Evolutionary conservation across 768 basidiomycete species (phyloP).

Genomic region (Kwoniella dejecticola): DNA sequence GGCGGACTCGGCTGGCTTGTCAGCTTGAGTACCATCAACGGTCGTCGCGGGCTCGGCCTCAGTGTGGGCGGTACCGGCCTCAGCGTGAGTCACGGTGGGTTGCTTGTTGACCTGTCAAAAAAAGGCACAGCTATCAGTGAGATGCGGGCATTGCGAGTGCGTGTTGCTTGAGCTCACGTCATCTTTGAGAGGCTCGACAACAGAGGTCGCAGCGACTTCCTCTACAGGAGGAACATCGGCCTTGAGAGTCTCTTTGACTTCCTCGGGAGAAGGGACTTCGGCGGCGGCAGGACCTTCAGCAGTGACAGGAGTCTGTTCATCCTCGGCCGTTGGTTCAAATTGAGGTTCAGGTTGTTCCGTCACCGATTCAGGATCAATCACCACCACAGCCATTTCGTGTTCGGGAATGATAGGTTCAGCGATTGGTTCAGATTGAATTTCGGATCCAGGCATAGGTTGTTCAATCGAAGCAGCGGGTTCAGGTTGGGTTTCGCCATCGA

Average conservation of each 20-base stretch:
- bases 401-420: slow-evolving; percentile 4
- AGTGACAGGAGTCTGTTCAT: slow-evolving; percentile 23
- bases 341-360: slow-evolving; percentile 1
- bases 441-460: neutral
- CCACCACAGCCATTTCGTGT: neutral
- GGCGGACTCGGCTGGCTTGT: slow-evolving; percentile 47
- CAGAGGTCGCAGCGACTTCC: slow-evolving; percentile 24
- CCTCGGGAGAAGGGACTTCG: slow-evolving; percentile 57
- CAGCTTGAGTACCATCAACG: slow-evolving; percentile 47
- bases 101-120: slow-evolving; percentile 30
- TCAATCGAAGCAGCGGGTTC: neutral
- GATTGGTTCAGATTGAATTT: neutral
- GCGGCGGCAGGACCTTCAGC: slow-evolving; percentile 57
- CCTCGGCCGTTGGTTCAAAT: slow-evolving; percentile 1
- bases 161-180: slow-evolving; percentile 21
- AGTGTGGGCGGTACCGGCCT: slow-evolving; percentile 47
- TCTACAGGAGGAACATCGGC: slow-evolving; percentile 29
- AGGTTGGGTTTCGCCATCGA: neutral
- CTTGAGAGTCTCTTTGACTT: slow-evolving; percentile 48
- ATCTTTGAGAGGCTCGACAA: slow-evolving; percentile 26
- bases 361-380: slow-evolving; percentile 7
- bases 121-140: neutral
- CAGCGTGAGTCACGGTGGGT: slow-evolving; percentile 48
- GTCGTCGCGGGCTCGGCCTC: slow-evolving; percentile 42
- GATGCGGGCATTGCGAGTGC: neutral